phyloP scores from a whole-genome alignment of 768 basidiomycete genomes.

The Rhodosporidiobolus odoratus region DNA sequence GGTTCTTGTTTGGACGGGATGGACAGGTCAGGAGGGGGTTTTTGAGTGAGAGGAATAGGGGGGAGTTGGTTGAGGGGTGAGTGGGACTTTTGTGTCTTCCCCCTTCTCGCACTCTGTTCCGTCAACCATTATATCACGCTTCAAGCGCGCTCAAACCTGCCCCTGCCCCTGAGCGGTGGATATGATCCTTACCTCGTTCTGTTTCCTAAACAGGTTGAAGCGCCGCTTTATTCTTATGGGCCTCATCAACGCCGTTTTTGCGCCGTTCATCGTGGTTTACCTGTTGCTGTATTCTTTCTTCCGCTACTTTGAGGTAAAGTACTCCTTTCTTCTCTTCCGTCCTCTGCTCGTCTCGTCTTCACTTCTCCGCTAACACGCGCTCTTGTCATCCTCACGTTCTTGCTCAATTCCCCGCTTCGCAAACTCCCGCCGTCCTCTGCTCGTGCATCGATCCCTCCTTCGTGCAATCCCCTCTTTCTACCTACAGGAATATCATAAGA shows the following conservation, averaged over 20 bases:
- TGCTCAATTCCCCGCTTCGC: too few species aligned
- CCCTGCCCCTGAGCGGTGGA: too few species aligned
- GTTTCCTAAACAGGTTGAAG: conserved; percentile 55
- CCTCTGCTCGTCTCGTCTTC: too few species aligned
- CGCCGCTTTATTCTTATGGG: conserved; percentile 95
- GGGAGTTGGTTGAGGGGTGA: conserved; percentile 74
- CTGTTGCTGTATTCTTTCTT: conserved; percentile 98
- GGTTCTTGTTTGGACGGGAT: conserved; percentile 83
- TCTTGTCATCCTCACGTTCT: too few species aligned
- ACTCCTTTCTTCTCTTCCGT: neutral
- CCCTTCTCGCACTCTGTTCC: neutral
- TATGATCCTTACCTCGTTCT: too few species aligned
- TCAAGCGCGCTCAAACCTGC: too few species aligned
- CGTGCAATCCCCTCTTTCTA: too few species aligned
- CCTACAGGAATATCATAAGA: conserved; percentile 91
- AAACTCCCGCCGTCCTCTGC: too few species aligned
- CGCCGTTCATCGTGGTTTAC: conserved; percentile 94
- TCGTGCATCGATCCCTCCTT: too few species aligned
- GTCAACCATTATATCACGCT: neutral
- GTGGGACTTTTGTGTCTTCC: conserved; percentile 41
- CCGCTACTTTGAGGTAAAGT: conserved; percentile 90
- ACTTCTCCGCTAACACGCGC: too few species aligned
- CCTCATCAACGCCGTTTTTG: conserved; percentile 87
- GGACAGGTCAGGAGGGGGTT: conserved; percentile 89
- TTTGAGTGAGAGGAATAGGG: conserved; percentile 73